Percentiles rank a stretch among this genome's conserved stretches.
phyloP scores from a whole-genome alignment of 2,329 filamentous ascomycete genomes.

The Pestalotiopsis fici region DNA sequence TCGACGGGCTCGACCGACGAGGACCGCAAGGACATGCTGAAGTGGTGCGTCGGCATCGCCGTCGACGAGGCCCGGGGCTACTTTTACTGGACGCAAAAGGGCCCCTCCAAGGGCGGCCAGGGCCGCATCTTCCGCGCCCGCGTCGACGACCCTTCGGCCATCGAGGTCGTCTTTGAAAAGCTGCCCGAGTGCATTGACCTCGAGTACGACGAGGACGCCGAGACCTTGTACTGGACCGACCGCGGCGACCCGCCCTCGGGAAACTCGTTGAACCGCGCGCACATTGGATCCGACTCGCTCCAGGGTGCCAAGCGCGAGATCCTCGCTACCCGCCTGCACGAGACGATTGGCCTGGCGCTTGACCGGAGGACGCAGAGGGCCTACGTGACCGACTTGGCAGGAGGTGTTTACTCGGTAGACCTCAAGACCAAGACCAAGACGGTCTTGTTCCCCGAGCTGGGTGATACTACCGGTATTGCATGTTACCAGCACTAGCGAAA shows the following conservation, averaged over 20 bases:
- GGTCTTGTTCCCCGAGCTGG: slow-evolving; percentile 12
- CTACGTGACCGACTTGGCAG: slow-evolving; percentile 15
- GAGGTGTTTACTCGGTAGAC: slow-evolving; percentile 12
- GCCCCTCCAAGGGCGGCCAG: slow-evolving; percentile 46
- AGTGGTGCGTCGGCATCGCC: slow-evolving; percentile 59
- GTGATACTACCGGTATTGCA: slow-evolving; percentile 13
- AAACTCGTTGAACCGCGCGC: slow-evolving; percentile 50
- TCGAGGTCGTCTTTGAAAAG: slow-evolving; percentile 40
- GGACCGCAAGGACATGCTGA: slow-evolving; percentile 29
- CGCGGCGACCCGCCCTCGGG: slow-evolving; percentile 57
- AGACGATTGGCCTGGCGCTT: slow-evolving; percentile 17
- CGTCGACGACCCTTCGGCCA: slow-evolving; percentile 39
- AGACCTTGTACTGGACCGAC: slow-evolving; percentile 61
- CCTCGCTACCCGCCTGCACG: slow-evolving; percentile 15
- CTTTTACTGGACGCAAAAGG: slow-evolving; percentile 65
- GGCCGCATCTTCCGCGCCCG: slow-evolving; percentile 55
- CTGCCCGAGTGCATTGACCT: slow-evolving; percentile 61
- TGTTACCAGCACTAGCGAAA: background rate
- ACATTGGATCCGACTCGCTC: slow-evolving; percentile 8
- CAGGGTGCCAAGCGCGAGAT: slow-evolving; percentile 9
- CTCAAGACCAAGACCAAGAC: slow-evolving; percentile 13
- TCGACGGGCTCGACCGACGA: slow-evolving; percentile 23
- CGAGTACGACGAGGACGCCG: slow-evolving; percentile 47
- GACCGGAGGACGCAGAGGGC: slow-evolving; percentile 8
- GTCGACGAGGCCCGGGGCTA: slow-evolving; percentile 42